A percentile compares a stretch with the other conserved stretches of the same genome.
Conservation (phyloP, 2,329 filamentous ascomycete genomes). For the Didymella lethalis region DNA sequence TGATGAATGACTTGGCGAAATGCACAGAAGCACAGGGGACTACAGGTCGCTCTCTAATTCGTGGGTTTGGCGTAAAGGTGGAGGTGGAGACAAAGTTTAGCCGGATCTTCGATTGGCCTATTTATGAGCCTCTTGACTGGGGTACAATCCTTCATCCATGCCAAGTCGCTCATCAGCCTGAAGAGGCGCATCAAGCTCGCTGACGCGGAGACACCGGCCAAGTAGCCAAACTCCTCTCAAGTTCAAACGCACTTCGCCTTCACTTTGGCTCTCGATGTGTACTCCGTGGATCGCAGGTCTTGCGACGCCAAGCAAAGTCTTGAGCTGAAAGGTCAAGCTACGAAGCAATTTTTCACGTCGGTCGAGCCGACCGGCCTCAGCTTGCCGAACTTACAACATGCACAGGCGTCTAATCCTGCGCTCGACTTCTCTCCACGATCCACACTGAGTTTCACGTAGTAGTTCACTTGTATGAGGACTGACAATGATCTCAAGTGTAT, state of each 20-base stretch:
- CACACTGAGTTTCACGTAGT: not conserved
- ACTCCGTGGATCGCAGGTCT: not conserved
- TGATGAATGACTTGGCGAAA: too few relatives aligned
- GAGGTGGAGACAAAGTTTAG: too few relatives aligned
- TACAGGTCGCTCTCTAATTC: too few relatives aligned
- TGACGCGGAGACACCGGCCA: not conserved
- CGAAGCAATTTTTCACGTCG: not conserved
- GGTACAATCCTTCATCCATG: too few relatives aligned
- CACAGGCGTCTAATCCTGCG: not conserved
- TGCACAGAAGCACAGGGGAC: too few relatives aligned
- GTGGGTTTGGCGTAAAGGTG: too few relatives aligned
- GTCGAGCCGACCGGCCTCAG: not conserved
- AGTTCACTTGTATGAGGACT: not conserved
- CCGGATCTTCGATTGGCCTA: too few relatives aligned
- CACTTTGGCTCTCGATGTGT: not conserved
- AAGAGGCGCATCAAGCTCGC: not conserved
- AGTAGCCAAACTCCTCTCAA: not conserved
- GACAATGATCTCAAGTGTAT: not conserved
- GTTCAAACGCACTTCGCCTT: not conserved
- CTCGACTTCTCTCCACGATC: not conserved
- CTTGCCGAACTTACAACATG: not conserved
- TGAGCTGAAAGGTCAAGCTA: not conserved
- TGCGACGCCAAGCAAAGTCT: not conserved
- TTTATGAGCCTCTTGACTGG: too few relatives aligned
- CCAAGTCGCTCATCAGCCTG: too few relatives aligned